These are phyloP conservation scores for Eragrostis curvula DNA, from an alignment of 176 grass and related monocot genomes.

Conservation along the genomic window DNA sequence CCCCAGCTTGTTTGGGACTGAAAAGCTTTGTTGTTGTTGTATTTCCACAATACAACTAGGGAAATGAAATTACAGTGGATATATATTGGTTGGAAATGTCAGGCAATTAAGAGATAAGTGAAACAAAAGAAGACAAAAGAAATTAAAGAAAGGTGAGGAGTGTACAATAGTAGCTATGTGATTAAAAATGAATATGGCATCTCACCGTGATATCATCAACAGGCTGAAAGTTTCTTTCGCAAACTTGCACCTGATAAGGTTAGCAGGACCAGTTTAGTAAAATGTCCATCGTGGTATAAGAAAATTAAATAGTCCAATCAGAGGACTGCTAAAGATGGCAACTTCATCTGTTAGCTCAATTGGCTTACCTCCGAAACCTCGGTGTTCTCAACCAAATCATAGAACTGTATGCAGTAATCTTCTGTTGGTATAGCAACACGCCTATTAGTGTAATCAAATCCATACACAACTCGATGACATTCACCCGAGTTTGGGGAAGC, in stretches of 20 bases:
- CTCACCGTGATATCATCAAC: slow-evolving; percentile 83
- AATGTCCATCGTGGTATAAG: neutral
- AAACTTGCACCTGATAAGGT: slow-evolving; percentile 84
- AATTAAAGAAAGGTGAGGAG: neutral
- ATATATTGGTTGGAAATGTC: neutral
- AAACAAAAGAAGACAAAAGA: neutral
- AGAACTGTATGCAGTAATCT: slow-evolving; percentile 92
- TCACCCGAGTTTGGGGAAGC: slow-evolving; percentile 30
- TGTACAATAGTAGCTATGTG: neutral
- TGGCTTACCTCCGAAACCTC: slow-evolving; percentile 85
- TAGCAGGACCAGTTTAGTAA: slow-evolving; percentile 25
- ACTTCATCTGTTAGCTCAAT: slow-evolving; percentile 8
- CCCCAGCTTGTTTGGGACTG: too few species aligned
- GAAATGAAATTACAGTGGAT: neutral
- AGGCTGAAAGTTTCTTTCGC: slow-evolving; percentile 93
- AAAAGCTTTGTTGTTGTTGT: neutral
- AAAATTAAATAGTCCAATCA: neutral
- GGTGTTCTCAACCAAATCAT: slow-evolving; percentile 71
- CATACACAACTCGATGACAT: slow-evolving; percentile 44
- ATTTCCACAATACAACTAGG: neutral
- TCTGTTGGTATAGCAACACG: slow-evolving; percentile 75
- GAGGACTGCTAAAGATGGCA: neutral
- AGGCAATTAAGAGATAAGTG: neutral
- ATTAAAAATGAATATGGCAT: slow-evolving; percentile 17
- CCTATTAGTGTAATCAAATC: slow-evolving; percentile 67